Percentiles rank a stretch among this genome's conserved stretches.
Conservation (phyloP, 108 stramenopile genomes). For the Fragilariopsis cylindrus region DNA sequence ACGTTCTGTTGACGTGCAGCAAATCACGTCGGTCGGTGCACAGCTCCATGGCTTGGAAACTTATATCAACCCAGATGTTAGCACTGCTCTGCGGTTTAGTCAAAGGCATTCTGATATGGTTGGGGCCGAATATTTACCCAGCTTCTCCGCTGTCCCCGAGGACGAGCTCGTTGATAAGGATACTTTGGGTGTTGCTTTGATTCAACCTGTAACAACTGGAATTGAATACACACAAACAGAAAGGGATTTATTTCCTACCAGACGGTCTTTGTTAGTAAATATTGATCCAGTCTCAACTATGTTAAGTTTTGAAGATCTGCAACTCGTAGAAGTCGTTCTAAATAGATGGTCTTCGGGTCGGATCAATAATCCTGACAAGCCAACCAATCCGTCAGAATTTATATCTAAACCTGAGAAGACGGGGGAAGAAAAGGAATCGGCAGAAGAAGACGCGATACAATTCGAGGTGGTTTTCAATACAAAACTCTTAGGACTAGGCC, state of each 20-base stretch:
- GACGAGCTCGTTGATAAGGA: neutral
- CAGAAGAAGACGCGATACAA: neutral
- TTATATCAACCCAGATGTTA: constrained; percentile 61
- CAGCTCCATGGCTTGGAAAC: constrained; percentile 58
- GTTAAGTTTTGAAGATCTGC: constrained; percentile 67
- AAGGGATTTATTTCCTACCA: constrained; percentile 45
- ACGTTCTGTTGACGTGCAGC: constrained; percentile 14
- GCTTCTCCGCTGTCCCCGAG: constrained; percentile 10
- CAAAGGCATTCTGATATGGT: constrained; percentile 30
- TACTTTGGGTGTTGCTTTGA: constrained; percentile 56
- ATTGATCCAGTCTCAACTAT: constrained; percentile 72
- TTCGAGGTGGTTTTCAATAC: constrained; percentile 36
- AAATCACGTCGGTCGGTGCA: constrained; percentile 34
- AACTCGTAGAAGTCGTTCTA: constrained; percentile 51
- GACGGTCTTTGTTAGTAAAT: constrained; percentile 42
- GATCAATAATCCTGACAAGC: constrained; percentile 6
- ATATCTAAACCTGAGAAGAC: neutral
- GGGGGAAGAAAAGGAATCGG: constrained; percentile 5
- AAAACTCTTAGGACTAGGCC: constrained; percentile 49
- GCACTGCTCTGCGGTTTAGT: constrained; percentile 36
- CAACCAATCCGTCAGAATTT: neutral
- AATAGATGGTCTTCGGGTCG: constrained; percentile 39
- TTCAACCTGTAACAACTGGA: constrained; percentile 68
- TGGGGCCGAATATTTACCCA: constrained; percentile 2
- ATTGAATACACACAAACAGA: constrained; percentile 43